Evolutionary conservation across 257 asterid species (phyloP).

Genomic region (Agastache rugosa): DNA sequence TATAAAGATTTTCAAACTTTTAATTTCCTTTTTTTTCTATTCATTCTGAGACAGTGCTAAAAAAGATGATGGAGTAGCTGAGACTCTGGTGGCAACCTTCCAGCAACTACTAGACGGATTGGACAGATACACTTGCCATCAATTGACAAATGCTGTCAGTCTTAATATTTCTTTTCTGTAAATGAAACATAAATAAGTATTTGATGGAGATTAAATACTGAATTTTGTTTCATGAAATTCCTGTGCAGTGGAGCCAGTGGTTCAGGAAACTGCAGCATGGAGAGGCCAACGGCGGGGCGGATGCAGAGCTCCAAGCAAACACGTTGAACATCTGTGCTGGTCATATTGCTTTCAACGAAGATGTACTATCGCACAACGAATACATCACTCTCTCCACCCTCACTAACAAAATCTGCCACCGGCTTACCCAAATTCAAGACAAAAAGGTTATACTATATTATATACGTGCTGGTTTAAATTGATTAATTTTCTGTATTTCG

Average conservation of each 20-base stretch:
- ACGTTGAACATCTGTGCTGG: conserved; percentile 50
- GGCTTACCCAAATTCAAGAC: conserved; percentile 26
- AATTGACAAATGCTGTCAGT: conserved; percentile 42
- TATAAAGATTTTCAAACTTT: no score
- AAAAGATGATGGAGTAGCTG: not conserved
- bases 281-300: conserved; percentile 17
- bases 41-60: not conserved
- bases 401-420: conserved; percentile 43
- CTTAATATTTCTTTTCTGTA: no score
- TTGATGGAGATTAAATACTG: not conserved
- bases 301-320: conserved; percentile 48
- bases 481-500: no score
- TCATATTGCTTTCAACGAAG: conserved; percentile 24
- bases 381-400: conserved; percentile 48
- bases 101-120: conserved; percentile 34
- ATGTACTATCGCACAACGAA: conserved; percentile 34
- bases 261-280: conserved; percentile 35
- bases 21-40: no score
- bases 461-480: no score
- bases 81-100: conserved; percentile 23
- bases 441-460: conserved; percentile 32
- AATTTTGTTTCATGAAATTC: not conserved
- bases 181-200: not conserved
- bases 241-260: conserved; percentile 52
- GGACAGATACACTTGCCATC: conserved; percentile 25